Evolutionary conservation across 176 grass and related monocot genomes (phyloP).

Genomic region (Carex pumila): DNA sequence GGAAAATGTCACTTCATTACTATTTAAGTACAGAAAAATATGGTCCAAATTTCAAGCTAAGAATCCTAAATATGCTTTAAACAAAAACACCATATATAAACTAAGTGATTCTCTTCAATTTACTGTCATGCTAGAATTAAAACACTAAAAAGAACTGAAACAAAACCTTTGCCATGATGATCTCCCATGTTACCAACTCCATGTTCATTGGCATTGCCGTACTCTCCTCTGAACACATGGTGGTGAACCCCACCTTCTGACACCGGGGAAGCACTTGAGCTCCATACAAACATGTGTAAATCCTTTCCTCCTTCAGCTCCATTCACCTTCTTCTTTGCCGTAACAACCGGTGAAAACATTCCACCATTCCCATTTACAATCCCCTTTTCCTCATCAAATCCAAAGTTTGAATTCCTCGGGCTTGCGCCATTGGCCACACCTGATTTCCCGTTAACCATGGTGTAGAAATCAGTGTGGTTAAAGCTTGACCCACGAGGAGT

Average conservation of each 20-base stretch:
- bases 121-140: not conserved
- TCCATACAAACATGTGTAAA: conserved; percentile 76
- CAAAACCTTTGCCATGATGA: conserved; percentile 57
- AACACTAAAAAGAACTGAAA: not conserved
- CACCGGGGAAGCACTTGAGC: conserved; percentile 50
- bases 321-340: conserved; percentile 32
- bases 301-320: conserved; percentile 46
- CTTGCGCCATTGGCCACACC: conserved; percentile 10
- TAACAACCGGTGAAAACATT: conserved; percentile 31
- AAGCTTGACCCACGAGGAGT: conserved; percentile 77
- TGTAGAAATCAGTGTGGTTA: conserved; percentile 90
- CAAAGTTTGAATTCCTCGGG: conserved; percentile 35
- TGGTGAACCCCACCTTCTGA: conserved; percentile 38
- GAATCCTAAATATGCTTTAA: too few relatives aligned
- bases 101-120: not conserved
- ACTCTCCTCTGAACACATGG: conserved; percentile 39
- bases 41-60: too few relatives aligned
- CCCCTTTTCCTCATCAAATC: conserved; percentile 62
- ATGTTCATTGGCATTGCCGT: not conserved
- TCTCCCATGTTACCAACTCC: conserved; percentile 40
- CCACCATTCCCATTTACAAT: not conserved
- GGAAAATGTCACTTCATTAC: not conserved
- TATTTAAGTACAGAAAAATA: not conserved
- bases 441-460: conserved; percentile 36
- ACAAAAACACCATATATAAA: too few relatives aligned